Evolutionary conservation across 1,139 yeast species (phyloP), one percentile per base, ranked within the genome.

Genomic region (Taiozyma sp.): DNA sequence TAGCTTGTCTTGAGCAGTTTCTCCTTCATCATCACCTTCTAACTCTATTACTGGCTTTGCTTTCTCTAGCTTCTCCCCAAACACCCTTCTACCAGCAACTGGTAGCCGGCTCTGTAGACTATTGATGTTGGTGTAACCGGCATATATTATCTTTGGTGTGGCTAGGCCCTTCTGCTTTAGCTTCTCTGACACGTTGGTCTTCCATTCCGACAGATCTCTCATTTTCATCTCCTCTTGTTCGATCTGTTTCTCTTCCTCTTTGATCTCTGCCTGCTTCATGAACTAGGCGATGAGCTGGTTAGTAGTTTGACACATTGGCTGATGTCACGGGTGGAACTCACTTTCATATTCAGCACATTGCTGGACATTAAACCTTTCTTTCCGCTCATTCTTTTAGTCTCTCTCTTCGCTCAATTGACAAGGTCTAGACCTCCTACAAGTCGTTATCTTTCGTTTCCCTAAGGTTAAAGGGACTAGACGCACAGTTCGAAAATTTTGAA

Each of bases 331-430:
- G 10, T 14, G 4, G 5, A 11, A 51, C 67, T 32, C 55, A 67
- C 71, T 75, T 85, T 85, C 91, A 85, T 85, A 75, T 81, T 83
- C 78, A 81, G 70, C 60, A 85, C 83, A 59, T 85, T 73, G 58
- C 77, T 75, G n/a, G 89, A 83, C 58, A 83, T 72, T 39, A 72
- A 42, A 68, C 54, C 57, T 52, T 46, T 54, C 56, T 37, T 46
- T 14, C 34, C 47, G 37, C 46, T 34, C 53, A 51, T 53, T 24
- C 34, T 50, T 7, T n/a, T 5, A 46, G 48, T 14, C 19, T 16
- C 19, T 16, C 16, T 10, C 19, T 6, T 32, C 19, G 5, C 10
- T 32, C 6, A 32, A n/a, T 32, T 32, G 35, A 32, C 19, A n/a
- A n/a, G 3, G 19, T 3, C 19, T n/a, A 5, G 3, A 32, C 19